phyloP scores from a whole-genome alignment of 768 basidiomycete genomes.

The Chalciporus pseudorubinellus region DNA sequence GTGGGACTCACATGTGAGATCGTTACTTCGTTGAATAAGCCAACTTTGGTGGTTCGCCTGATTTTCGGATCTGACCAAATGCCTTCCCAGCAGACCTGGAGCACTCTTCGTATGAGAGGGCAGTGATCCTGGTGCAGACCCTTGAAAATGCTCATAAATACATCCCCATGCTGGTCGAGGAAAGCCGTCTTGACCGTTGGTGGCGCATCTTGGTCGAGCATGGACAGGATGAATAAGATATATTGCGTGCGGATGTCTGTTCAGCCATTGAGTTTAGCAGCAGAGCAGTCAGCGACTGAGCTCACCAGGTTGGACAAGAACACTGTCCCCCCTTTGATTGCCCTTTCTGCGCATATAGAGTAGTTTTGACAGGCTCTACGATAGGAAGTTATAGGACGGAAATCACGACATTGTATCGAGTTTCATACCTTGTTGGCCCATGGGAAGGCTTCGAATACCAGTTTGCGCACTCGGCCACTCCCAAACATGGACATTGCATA shows the following conservation, averaged over 20 bases:
- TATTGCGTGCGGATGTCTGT: slow-evolving; percentile 81
- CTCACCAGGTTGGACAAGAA: slow-evolving; percentile 58
- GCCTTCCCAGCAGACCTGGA: slow-evolving; percentile 75
- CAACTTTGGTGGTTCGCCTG: slow-evolving; percentile 68
- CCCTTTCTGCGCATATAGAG: slow-evolving; percentile 67
- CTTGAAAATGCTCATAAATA: slow-evolving; percentile 69
- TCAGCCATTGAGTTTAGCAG: not conserved
- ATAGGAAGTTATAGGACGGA: not conserved
- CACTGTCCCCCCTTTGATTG: slow-evolving; percentile 41
- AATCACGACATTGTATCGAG: not conserved
- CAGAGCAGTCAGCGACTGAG: not conserved
- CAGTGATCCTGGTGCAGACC: slow-evolving; percentile 68
- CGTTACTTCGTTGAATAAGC: slow-evolving; percentile 64
- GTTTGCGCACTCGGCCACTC: slow-evolving; percentile 61
- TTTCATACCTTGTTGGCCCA: slow-evolving; percentile 72
- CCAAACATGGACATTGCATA: slow-evolving; percentile 60
- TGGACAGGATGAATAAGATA: slow-evolving; percentile 69
- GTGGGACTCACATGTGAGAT: slow-evolving; percentile 55
- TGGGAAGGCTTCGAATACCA: slow-evolving; percentile 63
- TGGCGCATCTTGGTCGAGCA: slow-evolving; percentile 50
- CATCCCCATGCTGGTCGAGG: slow-evolving; percentile 67
- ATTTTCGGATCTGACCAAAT: slow-evolving; percentile 74
- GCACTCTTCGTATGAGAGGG: slow-evolving; percentile 53
- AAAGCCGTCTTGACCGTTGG: slow-evolving; percentile 59
- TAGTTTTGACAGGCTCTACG: slow-evolving; percentile 63